Percentiles rank a stretch among this genome's conserved stretches.
These are phyloP conservation scores for Wickerhamiella azyma DNA, from an alignment of 805 yeast genomes.

Conservation along the genomic window DNA sequence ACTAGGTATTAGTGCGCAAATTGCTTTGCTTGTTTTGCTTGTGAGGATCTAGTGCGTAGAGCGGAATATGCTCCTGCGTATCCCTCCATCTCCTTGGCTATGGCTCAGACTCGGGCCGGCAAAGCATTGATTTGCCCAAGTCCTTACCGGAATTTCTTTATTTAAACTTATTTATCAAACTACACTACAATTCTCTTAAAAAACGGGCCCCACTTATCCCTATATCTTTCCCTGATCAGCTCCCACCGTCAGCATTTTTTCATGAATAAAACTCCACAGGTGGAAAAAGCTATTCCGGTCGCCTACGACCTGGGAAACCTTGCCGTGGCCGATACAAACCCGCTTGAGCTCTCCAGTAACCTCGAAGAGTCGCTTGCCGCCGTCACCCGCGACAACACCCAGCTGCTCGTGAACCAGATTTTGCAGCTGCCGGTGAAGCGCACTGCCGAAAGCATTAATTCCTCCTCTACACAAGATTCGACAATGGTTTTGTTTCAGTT, in stretches of 20 bases:
- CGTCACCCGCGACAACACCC: constrained; percentile 82
- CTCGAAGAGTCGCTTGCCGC: constrained; percentile 40
- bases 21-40: constrained; percentile 39
- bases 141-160: too few species aligned
- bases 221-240: too few species aligned
- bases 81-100: too few species aligned
- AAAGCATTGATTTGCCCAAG: too few species aligned
- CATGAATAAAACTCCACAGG: constrained; percentile 26
- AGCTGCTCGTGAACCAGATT: constrained; percentile 78
- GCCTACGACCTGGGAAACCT: constrained; percentile 81
- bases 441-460: constrained; percentile 57
- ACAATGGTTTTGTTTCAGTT: constrained; percentile 70
- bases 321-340: constrained; percentile 81
- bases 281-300: constrained; percentile 83
- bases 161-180: too few species aligned
- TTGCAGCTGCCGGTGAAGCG: constrained; percentile 79
- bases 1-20: constrained; percentile 39
- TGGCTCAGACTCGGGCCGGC: too few species aligned
- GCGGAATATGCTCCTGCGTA: too few species aligned
- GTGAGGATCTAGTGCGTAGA: constrained; percentile 24
- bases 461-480: constrained; percentile 48
- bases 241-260: not conserved
- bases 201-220: too few species aligned
- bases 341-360: constrained; percentile 51
- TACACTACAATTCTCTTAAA: too few species aligned